Evolutionary conservation across 2,329 filamentous ascomycete species (phyloP).

Genomic region (Myotisia sp.): DNA sequence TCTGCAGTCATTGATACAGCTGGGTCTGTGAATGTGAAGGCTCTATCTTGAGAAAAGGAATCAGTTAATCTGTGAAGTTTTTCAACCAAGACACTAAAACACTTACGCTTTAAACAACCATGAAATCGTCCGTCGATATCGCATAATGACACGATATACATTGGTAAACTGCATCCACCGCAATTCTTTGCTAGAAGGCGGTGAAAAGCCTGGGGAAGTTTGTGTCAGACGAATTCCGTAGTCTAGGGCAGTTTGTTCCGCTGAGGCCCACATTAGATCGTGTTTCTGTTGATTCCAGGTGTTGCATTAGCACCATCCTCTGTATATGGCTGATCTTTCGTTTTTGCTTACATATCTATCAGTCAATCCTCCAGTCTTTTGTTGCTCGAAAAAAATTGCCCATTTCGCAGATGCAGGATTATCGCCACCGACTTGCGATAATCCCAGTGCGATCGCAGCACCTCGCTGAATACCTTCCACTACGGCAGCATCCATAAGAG

Average conservation of each 20-base stretch:
- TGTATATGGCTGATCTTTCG: not conserved
- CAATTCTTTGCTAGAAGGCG: slow-evolving; percentile 7
- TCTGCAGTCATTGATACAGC: slow-evolving; percentile 9
- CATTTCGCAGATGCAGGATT: slow-evolving; percentile 12
- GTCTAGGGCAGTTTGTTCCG: slow-evolving; percentile 11
- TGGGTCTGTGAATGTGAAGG: slow-evolving; percentile 11
- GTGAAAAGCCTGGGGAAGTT: slow-evolving; percentile 4
- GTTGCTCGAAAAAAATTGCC: slow-evolving; percentile 12
- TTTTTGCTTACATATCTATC: slow-evolving; percentile 10
- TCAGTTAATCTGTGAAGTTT: not conserved
- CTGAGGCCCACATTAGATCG: slow-evolving; percentile 9
- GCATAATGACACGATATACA: slow-evolving; percentile 10
- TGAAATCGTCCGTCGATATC: slow-evolving; percentile 11
- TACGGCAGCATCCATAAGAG: slow-evolving; percentile 14
- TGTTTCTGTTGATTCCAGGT: slow-evolving; percentile 7
- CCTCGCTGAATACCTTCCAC: slow-evolving; percentile 12
- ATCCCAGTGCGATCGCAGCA: slow-evolving; percentile 11
- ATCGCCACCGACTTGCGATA: slow-evolving; percentile 9
- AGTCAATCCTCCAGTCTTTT: slow-evolving; percentile 8
- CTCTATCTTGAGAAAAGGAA: slow-evolving; percentile 6
- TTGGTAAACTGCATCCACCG: slow-evolving; percentile 11
- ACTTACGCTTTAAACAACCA: slow-evolving; percentile 12
- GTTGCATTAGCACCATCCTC: not conserved
- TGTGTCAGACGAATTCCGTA: slow-evolving; percentile 10
- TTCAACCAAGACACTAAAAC: not conserved